phyloP scores from a whole-genome alignment of 257 asterid species.

The Nicotiana obtusifolia region DNA sequence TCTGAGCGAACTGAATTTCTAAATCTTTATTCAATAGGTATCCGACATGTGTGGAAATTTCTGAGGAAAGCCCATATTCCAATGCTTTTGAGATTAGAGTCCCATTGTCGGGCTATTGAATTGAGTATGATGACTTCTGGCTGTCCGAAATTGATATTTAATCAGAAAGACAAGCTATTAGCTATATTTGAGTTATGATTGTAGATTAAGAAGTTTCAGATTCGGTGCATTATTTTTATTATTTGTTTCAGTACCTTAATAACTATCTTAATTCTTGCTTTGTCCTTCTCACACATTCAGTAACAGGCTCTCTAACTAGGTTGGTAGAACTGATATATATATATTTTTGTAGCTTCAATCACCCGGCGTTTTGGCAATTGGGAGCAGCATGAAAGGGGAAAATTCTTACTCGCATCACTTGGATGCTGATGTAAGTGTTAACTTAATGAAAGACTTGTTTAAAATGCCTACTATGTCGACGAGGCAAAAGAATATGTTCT shows the following conservation, averaged over 20 bases:
- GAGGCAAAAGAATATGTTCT: not conserved
- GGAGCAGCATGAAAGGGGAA: conserved; percentile 98
- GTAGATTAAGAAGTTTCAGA: not conserved
- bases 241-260: not conserved
- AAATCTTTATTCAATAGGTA: not conserved
- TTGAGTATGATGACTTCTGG: not conserved
- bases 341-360: conserved; percentile 76
- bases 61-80: not conserved
- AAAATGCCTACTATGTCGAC: not conserved
- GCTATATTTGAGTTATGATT: not conserved
- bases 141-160: not conserved
- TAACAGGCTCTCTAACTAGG: not conserved
- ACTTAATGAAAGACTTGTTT: not conserved
- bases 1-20: not conserved
- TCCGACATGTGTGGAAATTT: not conserved
- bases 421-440: conserved; percentile 77
- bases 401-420: conserved; percentile 94
- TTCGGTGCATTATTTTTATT: not conserved
- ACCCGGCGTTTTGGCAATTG: conserved; percentile 94
- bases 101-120: not conserved
- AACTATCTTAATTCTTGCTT: not conserved
- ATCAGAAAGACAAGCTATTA: not conserved
- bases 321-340: conserved; percentile 7
- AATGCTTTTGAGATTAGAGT: not conserved
- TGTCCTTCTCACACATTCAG: not conserved